Conservation (phyloP, 306 rosid genomes). For the Glycine tomentella region DNA sequence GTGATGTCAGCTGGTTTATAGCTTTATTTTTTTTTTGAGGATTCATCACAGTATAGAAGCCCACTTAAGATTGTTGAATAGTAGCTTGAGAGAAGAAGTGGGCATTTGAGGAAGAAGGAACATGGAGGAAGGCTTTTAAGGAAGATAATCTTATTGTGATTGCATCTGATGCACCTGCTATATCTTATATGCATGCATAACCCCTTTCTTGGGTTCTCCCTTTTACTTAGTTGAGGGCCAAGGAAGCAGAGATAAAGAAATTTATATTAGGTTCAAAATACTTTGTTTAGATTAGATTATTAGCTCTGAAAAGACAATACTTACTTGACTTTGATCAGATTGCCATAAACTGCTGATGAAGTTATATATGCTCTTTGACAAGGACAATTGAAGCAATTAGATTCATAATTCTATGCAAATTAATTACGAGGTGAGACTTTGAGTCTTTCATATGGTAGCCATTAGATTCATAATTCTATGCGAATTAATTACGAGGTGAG, state of each 20-base stretch:
- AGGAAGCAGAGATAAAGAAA: slow-evolving; percentile 22
- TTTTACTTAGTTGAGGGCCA: background rate
- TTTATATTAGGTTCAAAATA: slow-evolving; percentile 14
- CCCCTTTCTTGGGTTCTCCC: too few relatives aligned
- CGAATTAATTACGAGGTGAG: background rate
- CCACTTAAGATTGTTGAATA: slow-evolving; percentile 9
- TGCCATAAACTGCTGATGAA: slow-evolving; percentile 17
- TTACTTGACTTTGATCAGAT: slow-evolving; percentile 38
- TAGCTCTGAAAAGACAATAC: background rate
- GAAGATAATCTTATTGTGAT: background rate
- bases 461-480: background rate
- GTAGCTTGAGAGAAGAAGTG: slow-evolving; percentile 5
- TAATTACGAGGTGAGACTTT: slow-evolving; percentile 1
- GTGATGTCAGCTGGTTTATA: slow-evolving; percentile 41
- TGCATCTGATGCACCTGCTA: too few relatives aligned
- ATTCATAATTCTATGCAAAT: background rate
- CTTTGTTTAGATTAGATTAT: slow-evolving; percentile 16
- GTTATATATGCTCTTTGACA: slow-evolving; percentile 12
- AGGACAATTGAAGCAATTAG: slow-evolving; percentile 18
- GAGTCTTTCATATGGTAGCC: slow-evolving; percentile 24
- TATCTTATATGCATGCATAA: too few relatives aligned
- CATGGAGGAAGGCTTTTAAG: slow-evolving; percentile 23
- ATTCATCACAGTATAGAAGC: slow-evolving; percentile 29
- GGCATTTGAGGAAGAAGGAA: slow-evolving; percentile 29
- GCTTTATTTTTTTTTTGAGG: slow-evolving; percentile 29